Evolutionary conservation across 129 eudicot genomes (phyloP).

Genomic region (Gnaphalium uliginosum): DNA sequence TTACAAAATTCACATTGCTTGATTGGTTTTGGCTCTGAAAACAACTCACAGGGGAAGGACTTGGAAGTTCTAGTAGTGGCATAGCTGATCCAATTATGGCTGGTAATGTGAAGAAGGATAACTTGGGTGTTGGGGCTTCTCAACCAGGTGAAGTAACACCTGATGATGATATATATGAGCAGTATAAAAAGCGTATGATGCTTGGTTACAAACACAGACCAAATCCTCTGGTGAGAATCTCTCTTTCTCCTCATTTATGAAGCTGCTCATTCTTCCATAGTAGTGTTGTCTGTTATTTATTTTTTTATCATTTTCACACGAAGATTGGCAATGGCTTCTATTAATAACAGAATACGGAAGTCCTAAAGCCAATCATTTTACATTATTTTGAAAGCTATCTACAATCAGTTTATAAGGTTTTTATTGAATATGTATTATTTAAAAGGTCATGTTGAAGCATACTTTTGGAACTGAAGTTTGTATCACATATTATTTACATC

Average conservation of each 20-base stretch:
- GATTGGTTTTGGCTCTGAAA: not conserved
- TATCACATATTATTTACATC: too few species aligned
- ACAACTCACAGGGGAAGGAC: constrained; percentile 60
- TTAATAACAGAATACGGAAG: too few species aligned
- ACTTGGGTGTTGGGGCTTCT: constrained; percentile 83
- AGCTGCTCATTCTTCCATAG: not conserved
- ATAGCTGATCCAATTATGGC: constrained; percentile 80
- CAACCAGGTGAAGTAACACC: constrained; percentile 79
- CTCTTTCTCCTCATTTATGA: not conserved
- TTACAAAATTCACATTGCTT: not conserved
- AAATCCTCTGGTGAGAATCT: constrained; percentile 62
- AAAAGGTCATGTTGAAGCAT: too few species aligned
- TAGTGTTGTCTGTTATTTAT: not conserved
- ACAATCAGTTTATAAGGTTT: too few species aligned
- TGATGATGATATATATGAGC: constrained; percentile 84
- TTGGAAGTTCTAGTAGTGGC: constrained; percentile 78
- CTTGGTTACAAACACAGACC: constrained; percentile 75
- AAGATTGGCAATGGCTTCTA: too few species aligned
- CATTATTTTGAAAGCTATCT: too few species aligned
- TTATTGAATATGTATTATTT: too few species aligned
- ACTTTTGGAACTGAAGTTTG: too few species aligned
- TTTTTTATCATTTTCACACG: too few species aligned
- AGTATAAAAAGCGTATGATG: constrained; percentile 91
- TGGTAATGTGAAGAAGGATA: constrained; percentile 61
- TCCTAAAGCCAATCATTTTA: too few species aligned